A percentile compares a stretch with the other conserved stretches of the same genome.
phyloP scores from a whole-genome alignment of 1,284 basidiomycete genomes.

The Veloboletus limbatus region DNA sequence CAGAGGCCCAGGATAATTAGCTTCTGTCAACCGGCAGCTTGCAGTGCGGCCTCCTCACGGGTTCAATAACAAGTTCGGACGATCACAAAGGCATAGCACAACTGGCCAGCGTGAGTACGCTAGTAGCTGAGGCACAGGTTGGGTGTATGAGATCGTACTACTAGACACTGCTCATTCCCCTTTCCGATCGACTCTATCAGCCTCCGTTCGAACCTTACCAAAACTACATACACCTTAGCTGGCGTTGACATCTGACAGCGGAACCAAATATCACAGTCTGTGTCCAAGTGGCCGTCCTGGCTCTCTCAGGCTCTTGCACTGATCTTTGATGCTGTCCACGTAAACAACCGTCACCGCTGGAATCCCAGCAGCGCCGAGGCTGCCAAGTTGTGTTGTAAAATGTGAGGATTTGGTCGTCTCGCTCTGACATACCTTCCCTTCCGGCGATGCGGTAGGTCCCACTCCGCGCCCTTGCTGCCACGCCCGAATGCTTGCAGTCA shows the following conservation, averaged over 20 bases:
- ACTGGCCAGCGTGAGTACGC: conserved; percentile 6
- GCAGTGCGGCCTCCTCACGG: conserved; percentile 34
- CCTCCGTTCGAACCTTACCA: conserved; percentile 8
- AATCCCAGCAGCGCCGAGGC: conserved; percentile 8
- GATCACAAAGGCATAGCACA: conserved; percentile 11
- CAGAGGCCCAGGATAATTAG: conserved; percentile 19
- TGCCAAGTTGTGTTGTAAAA: conserved; percentile 14
- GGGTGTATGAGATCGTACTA: not conserved
- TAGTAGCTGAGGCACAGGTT: conserved; percentile 4
- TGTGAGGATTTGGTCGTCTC: conserved; percentile 24
- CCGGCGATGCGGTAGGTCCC: conserved; percentile 7
- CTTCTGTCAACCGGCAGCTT: conserved; percentile 27
- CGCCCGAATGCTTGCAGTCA: conserved; percentile 13
- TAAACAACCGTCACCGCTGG: conserved; percentile 17
- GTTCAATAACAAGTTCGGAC: conserved; percentile 9
- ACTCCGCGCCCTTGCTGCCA: conserved; percentile 9
- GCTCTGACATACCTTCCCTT: conserved; percentile 4
- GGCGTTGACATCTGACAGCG: conserved; percentile 29
- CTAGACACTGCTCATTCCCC: conserved; percentile 1
- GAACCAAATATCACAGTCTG: conserved; percentile 27
- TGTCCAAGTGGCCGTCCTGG: conserved; percentile 7
- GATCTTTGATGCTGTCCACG: conserved; percentile 25
- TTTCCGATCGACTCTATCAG: conserved; percentile 20
- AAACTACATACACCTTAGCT: conserved; percentile 10
- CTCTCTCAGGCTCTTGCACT: conserved; percentile 16